Evolutionary conservation across 106 monocot species (phyloP), one percentile per base, ranked within the genome.

Genomic region (Dendrobium huoshanense): DNA sequence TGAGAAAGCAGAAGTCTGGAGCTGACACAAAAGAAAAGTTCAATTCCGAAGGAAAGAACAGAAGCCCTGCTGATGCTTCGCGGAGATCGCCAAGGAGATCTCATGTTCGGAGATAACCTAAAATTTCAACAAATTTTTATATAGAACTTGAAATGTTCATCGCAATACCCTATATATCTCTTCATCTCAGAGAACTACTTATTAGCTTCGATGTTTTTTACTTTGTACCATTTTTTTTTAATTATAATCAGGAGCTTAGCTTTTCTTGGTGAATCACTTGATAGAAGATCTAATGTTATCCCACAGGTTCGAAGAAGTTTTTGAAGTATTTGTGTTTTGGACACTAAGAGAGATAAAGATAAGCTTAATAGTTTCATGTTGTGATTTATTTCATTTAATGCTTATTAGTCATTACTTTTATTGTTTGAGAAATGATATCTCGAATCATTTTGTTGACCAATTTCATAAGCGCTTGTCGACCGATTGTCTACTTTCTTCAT

Each of bases 1-100:
- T 79, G 9, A 82, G 87, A 54, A 98, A 86, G 72, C 84, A 82
- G 41, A 91, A 88, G 20, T 56, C 82, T 16, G 67, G 79, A 9
- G 33, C 29, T 16, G 70, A 70, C 3, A 18, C 81, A 4, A 90
- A 87, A 70, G 94, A 92, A 79, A 88, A 75, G 58, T 4, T 75
- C 3, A 84, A 89, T 55, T 77, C 65, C n/a, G 87, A 93, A 79
- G 72, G 67, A 9, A 89, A 83, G 80, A 79, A 59, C 42, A 84
- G 74, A 75, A 41, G 51, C 3, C 19, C 54, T 4, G 59, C 68
- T 29, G 79, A 84, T 56, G 15, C 24, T 9, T 70, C 16, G 15
- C 5, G 22, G 61, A 75, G 41, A 67, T 82, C 81, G 7, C 84
- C 81, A 2, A 79, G 84, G 55, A 83, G 80, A 41, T 64, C 77